Evolutionary conservation across 371 early-diverging fungal species (phyloP), one percentile per base, ranked within the genome.

Genomic region (Apophysomyces ossiformis): DNA sequence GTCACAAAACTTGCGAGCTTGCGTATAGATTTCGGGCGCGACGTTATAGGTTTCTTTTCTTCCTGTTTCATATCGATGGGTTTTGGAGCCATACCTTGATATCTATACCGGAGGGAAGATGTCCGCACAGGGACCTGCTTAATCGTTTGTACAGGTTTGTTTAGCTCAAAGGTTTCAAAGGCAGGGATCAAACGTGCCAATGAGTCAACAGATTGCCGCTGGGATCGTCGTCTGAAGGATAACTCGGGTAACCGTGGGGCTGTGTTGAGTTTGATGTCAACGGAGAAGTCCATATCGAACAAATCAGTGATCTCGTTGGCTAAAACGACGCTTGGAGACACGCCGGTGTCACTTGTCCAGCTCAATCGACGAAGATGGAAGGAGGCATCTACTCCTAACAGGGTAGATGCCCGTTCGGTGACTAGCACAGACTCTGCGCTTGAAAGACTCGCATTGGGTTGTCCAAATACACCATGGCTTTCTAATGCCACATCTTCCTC

Each of bases 201-300:
- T 11, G 77, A 73, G 43, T 73, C 75, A 5, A 47, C 57, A 0
- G 75, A 69, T n/a, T 46, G 46, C 32, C 74, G 63, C 32, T 74
- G 58, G 35, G 57, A 59, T 35, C 43, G 41, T 39, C 63, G 44
- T 64, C 65, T 50, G 54, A 50, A 50, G 21, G 79, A 72, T 32
- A 80, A 63, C 54, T 77, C 77, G 13, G 79, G 83, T 57, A 78
- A 70, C 57, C 71, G 73, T 9, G 79, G 81, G 8, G 79, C 77
- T 12, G 78, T 75, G 47, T 75, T 70, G 6, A 79, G 64, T 21
- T 79, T 74, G 26, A 81, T 77, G 61, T 83, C 83, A n/a, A 83
- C 71, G 16, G 75, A 68, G 41, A 83, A 83, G 13, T 83, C 84
- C 84, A 83, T 83, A 64, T 83, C 81, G 67, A 83, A 83, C 36